phyloP scores from a whole-genome alignment of 306 rosid genomes.

The Alnus rubra region DNA sequence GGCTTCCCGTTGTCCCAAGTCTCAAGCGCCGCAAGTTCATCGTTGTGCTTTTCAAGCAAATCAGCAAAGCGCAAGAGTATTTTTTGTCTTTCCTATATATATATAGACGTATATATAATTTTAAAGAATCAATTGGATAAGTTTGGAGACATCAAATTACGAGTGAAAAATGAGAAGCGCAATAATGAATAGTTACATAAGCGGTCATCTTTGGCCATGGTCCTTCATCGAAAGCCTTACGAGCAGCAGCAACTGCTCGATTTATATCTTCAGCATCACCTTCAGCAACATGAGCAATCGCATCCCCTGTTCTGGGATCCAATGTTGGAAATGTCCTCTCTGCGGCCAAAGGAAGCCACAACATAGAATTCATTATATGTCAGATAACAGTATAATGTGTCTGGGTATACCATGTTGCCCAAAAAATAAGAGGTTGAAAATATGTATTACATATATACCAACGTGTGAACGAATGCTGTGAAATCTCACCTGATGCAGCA shows the following conservation, averaged over 20 bases:
- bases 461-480: background rate
- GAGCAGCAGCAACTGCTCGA: slow-evolving; percentile 85
- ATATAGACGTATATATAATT: no score
- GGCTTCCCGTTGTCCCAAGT: slow-evolving; percentile 97
- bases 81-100: slow-evolving; percentile 64
- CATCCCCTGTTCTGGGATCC: slow-evolving; percentile 87
- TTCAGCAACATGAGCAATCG: slow-evolving; percentile 84
- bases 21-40: slow-evolving; percentile 83
- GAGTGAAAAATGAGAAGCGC: background rate
- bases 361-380: background rate
- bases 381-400: background rate
- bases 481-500: slow-evolving; percentile 74
- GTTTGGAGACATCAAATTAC: background rate
- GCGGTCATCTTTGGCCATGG: slow-evolving; percentile 96
- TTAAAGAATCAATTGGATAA: background rate
- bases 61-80: slow-evolving; percentile 78
- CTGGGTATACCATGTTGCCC: no score
- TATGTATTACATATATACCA: background rate
- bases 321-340: slow-evolving; percentile 77
- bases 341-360: slow-evolving; percentile 32
- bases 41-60: slow-evolving; percentile 69
- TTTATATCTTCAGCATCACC: slow-evolving; percentile 78
- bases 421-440: background rate
- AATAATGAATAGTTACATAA: slow-evolving; percentile 51
- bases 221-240: slow-evolving; percentile 85